phyloP scores from a whole-genome alignment of 352 stramenopile species.

The Pythium brachiatum region DNA sequence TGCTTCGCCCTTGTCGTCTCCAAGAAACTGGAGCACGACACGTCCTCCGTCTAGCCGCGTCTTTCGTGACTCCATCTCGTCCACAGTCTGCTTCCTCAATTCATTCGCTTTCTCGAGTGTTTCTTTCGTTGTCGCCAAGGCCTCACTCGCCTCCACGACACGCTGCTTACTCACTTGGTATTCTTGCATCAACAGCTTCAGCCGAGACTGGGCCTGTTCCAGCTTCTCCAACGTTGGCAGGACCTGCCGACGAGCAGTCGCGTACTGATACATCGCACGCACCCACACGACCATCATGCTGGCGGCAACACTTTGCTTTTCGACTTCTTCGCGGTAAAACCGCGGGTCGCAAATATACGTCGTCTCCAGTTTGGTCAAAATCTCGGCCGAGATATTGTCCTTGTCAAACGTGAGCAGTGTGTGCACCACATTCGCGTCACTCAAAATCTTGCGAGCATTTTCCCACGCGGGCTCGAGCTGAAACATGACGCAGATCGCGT shows the following conservation, averaged over 20 bases:
- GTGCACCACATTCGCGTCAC: conserved; percentile 68
- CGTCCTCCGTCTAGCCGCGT: conserved; percentile 30
- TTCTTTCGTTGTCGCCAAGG: conserved; percentile 21
- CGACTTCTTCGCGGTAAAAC: conserved; percentile 66
- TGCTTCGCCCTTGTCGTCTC: conserved; percentile 32
- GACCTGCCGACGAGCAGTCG: conserved; percentile 40
- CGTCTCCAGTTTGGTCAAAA: conserved; percentile 38
- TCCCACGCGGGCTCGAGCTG: conserved; percentile 70
- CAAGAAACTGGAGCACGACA: conserved; percentile 34
- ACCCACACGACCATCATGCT: conserved; percentile 81
- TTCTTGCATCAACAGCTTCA: conserved; percentile 58
- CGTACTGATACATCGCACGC: conserved; percentile 65
- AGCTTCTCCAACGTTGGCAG: conserved; percentile 68
- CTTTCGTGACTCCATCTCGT: conserved; percentile 39
- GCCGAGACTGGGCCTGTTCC: conserved; percentile 45
- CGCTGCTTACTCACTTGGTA: conserved; percentile 66
- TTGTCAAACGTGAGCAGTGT: conserved; percentile 74
- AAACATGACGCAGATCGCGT: conserved; percentile 73
- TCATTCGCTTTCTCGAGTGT: conserved; percentile 27
- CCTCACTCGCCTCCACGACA: conserved; percentile 45
- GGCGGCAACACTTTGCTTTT: conserved; percentile 72
- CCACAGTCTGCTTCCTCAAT: conserved; percentile 28
- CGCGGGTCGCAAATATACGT: conserved; percentile 52
- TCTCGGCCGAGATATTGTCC: conserved; percentile 45
- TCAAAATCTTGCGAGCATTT: conserved; percentile 57